phyloP scores from a whole-genome alignment of 148 eudicot genomes.

The Hydrangea macrophylla region DNA sequence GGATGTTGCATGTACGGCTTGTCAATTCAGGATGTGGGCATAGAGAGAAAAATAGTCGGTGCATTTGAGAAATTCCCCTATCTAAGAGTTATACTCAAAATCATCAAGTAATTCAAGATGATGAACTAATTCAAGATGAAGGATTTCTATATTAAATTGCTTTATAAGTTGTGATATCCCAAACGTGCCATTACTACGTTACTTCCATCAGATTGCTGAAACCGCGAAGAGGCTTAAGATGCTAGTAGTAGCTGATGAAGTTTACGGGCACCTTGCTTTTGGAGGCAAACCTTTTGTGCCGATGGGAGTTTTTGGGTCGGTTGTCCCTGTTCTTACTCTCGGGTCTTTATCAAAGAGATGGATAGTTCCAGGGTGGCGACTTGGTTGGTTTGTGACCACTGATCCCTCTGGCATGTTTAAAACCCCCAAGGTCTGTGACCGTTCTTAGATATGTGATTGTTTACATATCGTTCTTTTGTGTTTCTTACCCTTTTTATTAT shows the following conservation, averaged over 20 bases:
- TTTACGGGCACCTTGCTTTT: constrained; percentile 91
- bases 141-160: too few relatives aligned
- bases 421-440: constrained; percentile 56
- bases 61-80: too few relatives aligned
- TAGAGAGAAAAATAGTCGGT: too few relatives aligned
- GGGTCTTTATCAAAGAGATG: constrained; percentile 93
- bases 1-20: too few relatives aligned
- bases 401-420: constrained; percentile 66
- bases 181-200: too few relatives aligned
- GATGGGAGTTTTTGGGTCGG: constrained; percentile 81
- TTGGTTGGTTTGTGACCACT: constrained; percentile 85
- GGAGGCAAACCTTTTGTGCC: constrained; percentile 81
- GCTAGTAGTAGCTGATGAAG: constrained; percentile 89
- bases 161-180: too few relatives aligned
- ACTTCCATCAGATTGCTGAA: constrained; percentile 67
- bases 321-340: constrained; percentile 76
- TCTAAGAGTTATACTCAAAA: too few relatives aligned
- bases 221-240: constrained; percentile 71
- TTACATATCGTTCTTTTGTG: background rate
- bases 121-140: too few relatives aligned
- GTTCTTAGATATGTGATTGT: background rate
- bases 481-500: background rate
- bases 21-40: too few relatives aligned
- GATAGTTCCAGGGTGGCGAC: constrained; percentile 98
- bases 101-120: too few relatives aligned